Conservation (phyloP, 1,139 yeast genomes). For the Pichia sp. region DNA sequence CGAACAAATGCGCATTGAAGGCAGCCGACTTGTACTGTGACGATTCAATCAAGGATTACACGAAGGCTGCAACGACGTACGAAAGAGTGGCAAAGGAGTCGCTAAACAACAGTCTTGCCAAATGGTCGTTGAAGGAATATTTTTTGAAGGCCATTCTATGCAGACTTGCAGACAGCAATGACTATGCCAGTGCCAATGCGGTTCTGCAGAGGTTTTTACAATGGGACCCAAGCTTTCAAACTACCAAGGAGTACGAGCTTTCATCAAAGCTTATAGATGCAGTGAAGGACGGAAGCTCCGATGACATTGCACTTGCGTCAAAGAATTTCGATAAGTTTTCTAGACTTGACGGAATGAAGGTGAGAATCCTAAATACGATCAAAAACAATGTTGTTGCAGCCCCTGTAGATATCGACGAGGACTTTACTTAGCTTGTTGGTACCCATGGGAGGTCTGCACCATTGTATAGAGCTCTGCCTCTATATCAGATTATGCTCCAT, state of each 20-base stretch:
- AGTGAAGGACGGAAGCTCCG: conserved; percentile 75
- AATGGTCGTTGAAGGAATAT: conserved; percentile 92
- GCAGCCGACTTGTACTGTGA: conserved; percentile 89
- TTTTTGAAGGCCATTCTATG: conserved; percentile 81
- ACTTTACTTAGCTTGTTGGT: conserved; percentile 29
- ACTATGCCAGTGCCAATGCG: conserved; percentile 79
- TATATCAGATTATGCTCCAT: not conserved
- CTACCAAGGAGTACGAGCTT: conserved; percentile 74
- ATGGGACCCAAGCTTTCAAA: conserved; percentile 74
- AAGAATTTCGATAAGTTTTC: conserved; percentile 84
- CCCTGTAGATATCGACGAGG: conserved; percentile 37
- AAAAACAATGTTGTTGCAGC: conserved; percentile 54
- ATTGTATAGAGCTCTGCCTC: not conserved
- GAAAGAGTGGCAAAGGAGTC: conserved; percentile 74
- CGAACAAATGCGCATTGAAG: conserved; percentile 82
- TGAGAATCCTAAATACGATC: conserved; percentile 77
- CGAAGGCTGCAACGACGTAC: conserved; percentile 69
- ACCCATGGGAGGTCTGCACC: not conserved
- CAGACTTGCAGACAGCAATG: conserved; percentile 75
- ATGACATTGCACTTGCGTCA: conserved; percentile 67
- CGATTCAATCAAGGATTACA: conserved; percentile 52
- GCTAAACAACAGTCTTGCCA: conserved; percentile 68
- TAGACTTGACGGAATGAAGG: conserved; percentile 88
- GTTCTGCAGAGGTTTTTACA: conserved; percentile 58
- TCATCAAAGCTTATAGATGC: conserved; percentile 63